Base-by-base conservation (phyloP, 768 basidiomycete genomes). In the Suillus alpinus region DNA sequence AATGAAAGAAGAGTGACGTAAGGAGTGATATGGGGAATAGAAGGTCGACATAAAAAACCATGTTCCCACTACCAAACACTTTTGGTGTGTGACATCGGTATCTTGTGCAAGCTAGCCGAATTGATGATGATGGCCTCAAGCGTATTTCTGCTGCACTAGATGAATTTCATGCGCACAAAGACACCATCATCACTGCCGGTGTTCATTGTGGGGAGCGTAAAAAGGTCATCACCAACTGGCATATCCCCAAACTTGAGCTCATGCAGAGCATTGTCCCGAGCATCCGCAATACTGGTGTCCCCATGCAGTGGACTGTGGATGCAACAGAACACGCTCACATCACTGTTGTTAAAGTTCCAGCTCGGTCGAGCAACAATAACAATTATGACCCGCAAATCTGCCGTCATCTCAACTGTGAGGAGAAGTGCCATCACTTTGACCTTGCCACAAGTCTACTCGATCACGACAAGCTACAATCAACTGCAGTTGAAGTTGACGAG, bases 201-300 rank as follows among this genome's bases (percentile, higher is more conserved):
- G 74, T 67, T 34, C 63, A 71, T 14, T 26, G 44, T 12, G 72
- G 73, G 34, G 44, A 29, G 58, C 3, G 37, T 13, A 37, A 68
- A 13, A 46, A 49, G 6, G 53, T 68, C 1, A 73, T 75, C 46
- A 40, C 69, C 9, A 63, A 77, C 56, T 80, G 72, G 65, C 55
- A 72, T 26, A 79, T 81, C 46, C 78, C 77, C 4, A 81, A 81
- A 63, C 71, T 80, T 5, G 74, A 77, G 51, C 66, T 75, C 23
- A 10, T 37, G 37, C 37, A 37, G 37, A 37, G 37, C 12, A 13
- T 37, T 13, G 62, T 67, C 4, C 56, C 64, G 4, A 73, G 64
- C 59, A 75, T 77, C 23, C 58, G 56, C 8, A 43, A 43, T 18
- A 70, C 67, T 43, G 77, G 78, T 0, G 67, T 62, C 14, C 56